These are phyloP conservation scores for Metarhizium robertsii DNA, from an alignment of 2,329 filamentous ascomycete species.

Conservation along the genomic window DNA sequence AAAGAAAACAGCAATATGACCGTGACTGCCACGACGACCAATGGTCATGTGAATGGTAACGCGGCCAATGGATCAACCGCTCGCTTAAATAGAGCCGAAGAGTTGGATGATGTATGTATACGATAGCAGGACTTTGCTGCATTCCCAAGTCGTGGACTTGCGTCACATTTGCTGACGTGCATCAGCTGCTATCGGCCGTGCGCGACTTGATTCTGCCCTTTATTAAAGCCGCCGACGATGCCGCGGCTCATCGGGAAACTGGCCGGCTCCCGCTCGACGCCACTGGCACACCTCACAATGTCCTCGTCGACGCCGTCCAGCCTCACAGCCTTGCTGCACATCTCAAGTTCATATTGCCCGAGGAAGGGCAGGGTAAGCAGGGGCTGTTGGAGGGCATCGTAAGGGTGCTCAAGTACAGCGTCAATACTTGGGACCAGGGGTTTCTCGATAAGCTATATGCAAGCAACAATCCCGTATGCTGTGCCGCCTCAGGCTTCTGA, in stretches of 20 bases:
- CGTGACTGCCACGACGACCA: conserved; percentile 10
- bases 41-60: conserved; percentile 8
- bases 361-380: conserved; percentile 52
- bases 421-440: conserved; percentile 98
- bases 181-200: conserved; percentile 58
- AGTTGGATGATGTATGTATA: conserved; percentile 20
- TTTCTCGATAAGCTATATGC: conserved; percentile 94
- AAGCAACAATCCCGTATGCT: conserved; percentile 68
- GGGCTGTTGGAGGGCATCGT: conserved; percentile 65
- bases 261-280: conserved; percentile 37
- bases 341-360: conserved; percentile 50
- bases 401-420: conserved; percentile 70
- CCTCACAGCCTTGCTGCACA: conserved; percentile 48
- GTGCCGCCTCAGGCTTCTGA: background rate
- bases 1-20: background rate
- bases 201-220: conserved; percentile 61
- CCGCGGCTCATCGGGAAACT: conserved; percentile 38
- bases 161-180: background rate
- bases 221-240: conserved; percentile 60
- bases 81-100: conserved; percentile 21
- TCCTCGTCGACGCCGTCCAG: conserved; percentile 53
- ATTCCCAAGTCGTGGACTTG: background rate
- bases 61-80: conserved; percentile 13
- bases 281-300: conserved; percentile 36
- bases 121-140: background rate